phyloP scores from a whole-genome alignment of 1,139 yeast species.

The Yamadazyma taylorii region DNA sequence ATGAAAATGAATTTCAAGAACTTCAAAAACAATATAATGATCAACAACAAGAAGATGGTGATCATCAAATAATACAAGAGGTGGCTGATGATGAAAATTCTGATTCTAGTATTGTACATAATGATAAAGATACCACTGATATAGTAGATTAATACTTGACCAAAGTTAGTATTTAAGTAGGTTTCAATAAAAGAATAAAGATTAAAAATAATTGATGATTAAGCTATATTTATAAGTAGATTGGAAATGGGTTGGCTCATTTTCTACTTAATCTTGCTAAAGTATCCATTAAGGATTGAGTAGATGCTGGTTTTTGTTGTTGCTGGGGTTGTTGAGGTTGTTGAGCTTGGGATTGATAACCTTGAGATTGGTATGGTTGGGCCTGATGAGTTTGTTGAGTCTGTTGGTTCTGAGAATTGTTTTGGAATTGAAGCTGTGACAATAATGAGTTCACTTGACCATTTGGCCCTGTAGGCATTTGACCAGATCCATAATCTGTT shows the following conservation, averaged over 20 bases:
- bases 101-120: neutral
- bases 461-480: constrained; percentile 14
- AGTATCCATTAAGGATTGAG: constrained; percentile 37
- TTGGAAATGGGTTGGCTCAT: constrained; percentile 1
- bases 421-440: constrained; percentile 18
- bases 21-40: constrained; percentile 52
- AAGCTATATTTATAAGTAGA: neutral
- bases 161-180: constrained; percentile 1
- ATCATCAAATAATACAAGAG: constrained; percentile 12
- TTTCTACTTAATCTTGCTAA: constrained; percentile 35
- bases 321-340: constrained; percentile 5
- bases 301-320: constrained; percentile 13
- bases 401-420: constrained; percentile 1
- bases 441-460: constrained; percentile 25
- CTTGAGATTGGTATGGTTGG: constrained; percentile 12
- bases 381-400: too few relatives aligned
- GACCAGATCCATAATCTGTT: constrained; percentile 20
- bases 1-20: constrained; percentile 69
- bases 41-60: constrained; percentile 17
- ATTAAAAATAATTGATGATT: neutral
- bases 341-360: too few relatives aligned
- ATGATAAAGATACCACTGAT: constrained; percentile 20
- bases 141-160: constrained; percentile 22
- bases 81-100: constrained; percentile 13
- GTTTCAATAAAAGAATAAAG: neutral